phyloP scores from a whole-genome alignment of 306 rosid genomes.

The Rosa persica region DNA sequence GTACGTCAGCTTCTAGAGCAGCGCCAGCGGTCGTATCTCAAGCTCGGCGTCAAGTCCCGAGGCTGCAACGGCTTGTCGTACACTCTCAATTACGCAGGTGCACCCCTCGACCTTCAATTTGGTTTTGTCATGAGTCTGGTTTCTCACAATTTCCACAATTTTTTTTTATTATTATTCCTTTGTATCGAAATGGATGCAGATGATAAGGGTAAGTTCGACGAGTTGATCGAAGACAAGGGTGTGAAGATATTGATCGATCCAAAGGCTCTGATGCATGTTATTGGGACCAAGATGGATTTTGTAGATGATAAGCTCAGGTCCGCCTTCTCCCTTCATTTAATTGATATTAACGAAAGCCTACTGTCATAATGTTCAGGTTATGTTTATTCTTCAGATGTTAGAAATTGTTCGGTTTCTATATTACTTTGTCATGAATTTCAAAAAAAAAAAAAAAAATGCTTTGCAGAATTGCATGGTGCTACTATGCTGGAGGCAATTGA shows the following conservation, averaged over 20 bases:
- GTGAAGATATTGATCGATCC: slow-evolving; percentile 91
- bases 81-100: slow-evolving; percentile 88
- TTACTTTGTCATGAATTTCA: no score
- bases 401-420: not conserved
- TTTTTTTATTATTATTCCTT: no score
- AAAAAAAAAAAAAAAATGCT: no score
- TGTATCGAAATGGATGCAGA: slow-evolving; percentile 39
- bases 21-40: slow-evolving; percentile 72
- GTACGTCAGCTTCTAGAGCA: slow-evolving; percentile 57
- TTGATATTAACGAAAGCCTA: no score
- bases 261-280: slow-evolving; percentile 94
- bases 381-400: not conserved
- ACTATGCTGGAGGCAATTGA: no score
- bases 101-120: not conserved
- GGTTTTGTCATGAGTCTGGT: no score
- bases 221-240: slow-evolving; percentile 83
- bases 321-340: not conserved
- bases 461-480: no score
- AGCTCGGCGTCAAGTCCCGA: slow-evolving; percentile 92
- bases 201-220: slow-evolving; percentile 89
- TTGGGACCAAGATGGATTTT: slow-evolving; percentile 97
- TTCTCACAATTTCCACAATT: no score
- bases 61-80: slow-evolving; percentile 91
- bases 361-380: not conserved
- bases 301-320: slow-evolving; percentile 91